Evolutionary conservation across 2,329 filamentous ascomycete genomes (phyloP), one percentile per base, ranked within the genome.

Genomic region (Aspergillus sojae): DNA sequence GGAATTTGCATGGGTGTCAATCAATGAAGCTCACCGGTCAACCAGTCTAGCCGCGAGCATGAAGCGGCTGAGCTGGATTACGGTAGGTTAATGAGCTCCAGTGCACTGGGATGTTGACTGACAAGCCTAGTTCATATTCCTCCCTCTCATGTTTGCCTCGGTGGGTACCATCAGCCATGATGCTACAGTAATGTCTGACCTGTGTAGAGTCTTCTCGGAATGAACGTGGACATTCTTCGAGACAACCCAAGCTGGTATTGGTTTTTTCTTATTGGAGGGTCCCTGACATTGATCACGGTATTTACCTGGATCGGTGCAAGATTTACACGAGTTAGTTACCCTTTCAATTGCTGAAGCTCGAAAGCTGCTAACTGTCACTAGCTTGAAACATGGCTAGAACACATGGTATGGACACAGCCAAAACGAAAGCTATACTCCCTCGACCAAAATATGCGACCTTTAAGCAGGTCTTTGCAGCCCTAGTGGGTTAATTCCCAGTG

Each of bases 1-100:
- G 65, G 65, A 67, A 59, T 67, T 67, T 57, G 65, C 65, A 10
- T 67, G 65, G 65, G 63, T 65, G 3, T 60, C 65, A 16, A 67
- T 67, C 32, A 67, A 67, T 30, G 65, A 67, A 57, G 65, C 65
- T 10, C 65, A 67, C 59, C 60, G 65, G 19, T 67, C 65, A 32
- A 67, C 63, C 6, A 65, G 65, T 50, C 16, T 65, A n/a, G 65
- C 65, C 19, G 60, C 65, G 12, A 67, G 65, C 36, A 59, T 67
- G 58, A 63, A 67, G 46, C 61, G 65, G 34, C 57, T 67, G n/a
- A 67, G 65, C 46, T 67, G 65, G 63, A 67, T 67, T 32, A 65
- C 63, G 16, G 64, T 66, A 61, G 12, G 54, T 4, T 4, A 23
- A 19, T 16, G 26, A 11, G 21, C 12, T 23, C 14, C 10, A 39